Conservation (phyloP, 768 basidiomycete species). For the Epithele typhae region DNA sequence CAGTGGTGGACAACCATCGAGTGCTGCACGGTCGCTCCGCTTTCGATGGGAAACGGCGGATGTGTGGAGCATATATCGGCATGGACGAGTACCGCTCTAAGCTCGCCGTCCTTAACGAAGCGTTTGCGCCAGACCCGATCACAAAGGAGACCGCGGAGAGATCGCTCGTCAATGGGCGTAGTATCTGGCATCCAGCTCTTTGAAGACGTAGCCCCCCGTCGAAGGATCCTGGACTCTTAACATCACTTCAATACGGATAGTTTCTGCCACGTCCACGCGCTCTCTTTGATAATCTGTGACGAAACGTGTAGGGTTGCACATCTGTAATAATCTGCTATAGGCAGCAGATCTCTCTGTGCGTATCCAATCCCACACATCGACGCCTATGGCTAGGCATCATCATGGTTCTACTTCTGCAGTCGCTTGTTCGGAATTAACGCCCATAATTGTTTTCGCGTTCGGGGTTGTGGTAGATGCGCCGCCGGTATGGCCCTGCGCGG, state of each 20-base stretch:
- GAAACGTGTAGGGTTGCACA: too few species aligned
- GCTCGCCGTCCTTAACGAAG: slow-evolving; percentile 62
- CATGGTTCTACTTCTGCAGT: too few species aligned
- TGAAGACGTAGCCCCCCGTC: too few species aligned
- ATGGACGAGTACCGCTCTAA: slow-evolving; percentile 86
- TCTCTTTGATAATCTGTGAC: too few species aligned
- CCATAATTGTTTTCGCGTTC: not conserved
- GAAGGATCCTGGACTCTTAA: too few species aligned
- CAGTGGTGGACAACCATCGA: slow-evolving; percentile 90
- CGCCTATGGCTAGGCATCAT: too few species aligned
- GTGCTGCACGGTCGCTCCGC: slow-evolving; percentile 93
- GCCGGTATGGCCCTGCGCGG: not conserved
- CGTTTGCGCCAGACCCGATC: slow-evolving; percentile 38
- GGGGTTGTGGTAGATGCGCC: slow-evolving; percentile 15
- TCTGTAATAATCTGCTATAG: too few species aligned
- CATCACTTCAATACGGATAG: too few species aligned
- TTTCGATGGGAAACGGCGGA: slow-evolving; percentile 81
- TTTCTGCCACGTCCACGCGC: too few species aligned
- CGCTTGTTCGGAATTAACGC: too few species aligned
- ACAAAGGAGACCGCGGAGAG: slow-evolving; percentile 20
- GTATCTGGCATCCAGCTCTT: slow-evolving; percentile 46
- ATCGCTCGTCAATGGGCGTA: slow-evolving; percentile 35
- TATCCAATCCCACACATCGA: too few species aligned
- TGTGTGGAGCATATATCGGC: slow-evolving; percentile 96
- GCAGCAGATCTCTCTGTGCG: too few species aligned